A percentile compares a stretch with the other conserved stretches of the same genome.
Conservation (phyloP, 2,329 filamentous ascomycete genomes). For the Trichoderma atroviride region DNA sequence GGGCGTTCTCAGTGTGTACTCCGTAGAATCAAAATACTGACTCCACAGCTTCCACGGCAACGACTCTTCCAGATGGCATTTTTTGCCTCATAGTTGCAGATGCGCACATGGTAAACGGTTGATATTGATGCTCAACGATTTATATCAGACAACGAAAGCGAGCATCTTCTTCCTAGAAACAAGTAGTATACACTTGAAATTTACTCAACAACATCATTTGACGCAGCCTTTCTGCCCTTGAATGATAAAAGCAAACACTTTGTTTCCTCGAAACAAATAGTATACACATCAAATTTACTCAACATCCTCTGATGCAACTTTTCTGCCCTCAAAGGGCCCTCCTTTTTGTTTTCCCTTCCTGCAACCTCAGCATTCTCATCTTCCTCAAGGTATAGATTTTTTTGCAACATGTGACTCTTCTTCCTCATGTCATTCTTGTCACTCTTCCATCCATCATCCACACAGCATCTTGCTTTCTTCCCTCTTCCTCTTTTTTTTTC, state of each 20-base stretch:
- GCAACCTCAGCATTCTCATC: not conserved
- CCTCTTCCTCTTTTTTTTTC: too few relatives aligned
- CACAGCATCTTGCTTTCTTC: not conserved
- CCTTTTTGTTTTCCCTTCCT: not conserved
- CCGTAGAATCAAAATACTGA: slow-evolving; percentile 8
- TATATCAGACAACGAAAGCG: not conserved
- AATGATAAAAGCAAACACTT: not conserved
- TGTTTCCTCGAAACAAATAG: not conserved
- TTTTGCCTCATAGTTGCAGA: not conserved
- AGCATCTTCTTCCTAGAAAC: not conserved
- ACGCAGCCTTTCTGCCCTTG: not conserved
- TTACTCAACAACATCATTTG: not conserved
- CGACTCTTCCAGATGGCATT: slow-evolving; percentile 4
- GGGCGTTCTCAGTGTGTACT: not conserved
- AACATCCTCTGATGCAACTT: not conserved
- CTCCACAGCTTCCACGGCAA: slow-evolving; percentile 33
- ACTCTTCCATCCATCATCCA: not conserved
- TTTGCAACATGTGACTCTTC: not conserved
- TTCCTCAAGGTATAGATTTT: not conserved
- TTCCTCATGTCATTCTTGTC: not conserved
- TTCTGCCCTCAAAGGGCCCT: not conserved
- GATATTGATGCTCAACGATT: not conserved
- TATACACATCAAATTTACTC: not conserved
- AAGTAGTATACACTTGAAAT: not conserved
- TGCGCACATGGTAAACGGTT: not conserved